A percentile compares a stretch with the other conserved stretches of the same genome.
These are phyloP conservation scores for Vitis hybrid DNA, from an alignment of 177 flowering plant genomes.

Conservation along the genomic window DNA sequence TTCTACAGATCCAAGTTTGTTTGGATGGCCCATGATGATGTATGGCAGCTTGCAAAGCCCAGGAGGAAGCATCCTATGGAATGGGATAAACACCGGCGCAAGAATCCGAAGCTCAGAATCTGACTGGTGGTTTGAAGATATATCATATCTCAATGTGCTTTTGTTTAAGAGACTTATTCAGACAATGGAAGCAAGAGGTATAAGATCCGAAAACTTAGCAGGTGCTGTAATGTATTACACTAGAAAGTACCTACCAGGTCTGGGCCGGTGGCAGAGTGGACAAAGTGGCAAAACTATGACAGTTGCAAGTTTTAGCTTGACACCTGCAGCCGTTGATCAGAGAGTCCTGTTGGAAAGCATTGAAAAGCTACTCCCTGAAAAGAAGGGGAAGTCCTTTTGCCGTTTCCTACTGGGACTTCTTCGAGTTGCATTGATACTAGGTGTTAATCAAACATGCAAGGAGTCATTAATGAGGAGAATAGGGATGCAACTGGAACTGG, in stretches of 20 bases:
- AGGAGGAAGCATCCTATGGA: constrained; percentile 97
- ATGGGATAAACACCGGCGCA: constrained; percentile 96
- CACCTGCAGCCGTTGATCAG: constrained; percentile 64
- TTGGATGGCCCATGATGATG: constrained; percentile 99
- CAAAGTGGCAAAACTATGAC: constrained; percentile 47
- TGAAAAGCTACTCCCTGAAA: constrained; percentile 64
- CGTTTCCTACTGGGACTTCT: constrained; percentile 79
- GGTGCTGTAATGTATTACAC: constrained; percentile 83
- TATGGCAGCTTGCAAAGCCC: constrained; percentile 95
- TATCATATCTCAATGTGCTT: constrained; percentile 60
- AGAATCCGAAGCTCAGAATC: constrained; percentile 68
- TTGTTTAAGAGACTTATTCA: constrained; percentile 74
- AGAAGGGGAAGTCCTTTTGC: constrained; percentile 76
- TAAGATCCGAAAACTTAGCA: constrained; percentile 62
- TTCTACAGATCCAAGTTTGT: constrained; percentile 87
- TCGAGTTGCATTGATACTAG: constrained; percentile 77
- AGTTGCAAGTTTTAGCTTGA: constrained; percentile 69
- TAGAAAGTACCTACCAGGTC: constrained; percentile 77
- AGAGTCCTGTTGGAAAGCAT: constrained; percentile 62
- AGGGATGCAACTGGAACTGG: constrained; percentile 83
- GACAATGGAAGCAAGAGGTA: constrained; percentile 70
- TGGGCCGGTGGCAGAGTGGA: constrained; percentile 70
- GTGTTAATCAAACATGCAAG: constrained; percentile 51
- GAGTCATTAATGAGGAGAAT: constrained; percentile 73
- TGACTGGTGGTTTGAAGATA: constrained; percentile 98